These are phyloP conservation scores for Podaxis rugospora DNA, from an alignment of 768 basidiomycete species.

Conservation along the genomic window DNA sequence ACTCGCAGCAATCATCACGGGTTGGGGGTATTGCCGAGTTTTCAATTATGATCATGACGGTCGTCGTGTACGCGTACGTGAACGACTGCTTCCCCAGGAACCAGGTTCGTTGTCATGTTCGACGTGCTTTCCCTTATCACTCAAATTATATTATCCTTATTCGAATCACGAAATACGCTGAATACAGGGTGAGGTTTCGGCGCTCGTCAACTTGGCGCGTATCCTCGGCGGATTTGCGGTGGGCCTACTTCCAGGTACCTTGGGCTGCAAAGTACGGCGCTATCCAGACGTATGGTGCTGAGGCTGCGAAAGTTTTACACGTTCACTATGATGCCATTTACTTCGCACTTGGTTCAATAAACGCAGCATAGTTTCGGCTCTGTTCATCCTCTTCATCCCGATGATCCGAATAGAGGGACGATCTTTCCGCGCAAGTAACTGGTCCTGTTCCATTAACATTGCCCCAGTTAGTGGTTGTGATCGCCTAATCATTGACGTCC, in stretches of 20 bases:
- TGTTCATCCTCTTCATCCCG: constrained; percentile 49
- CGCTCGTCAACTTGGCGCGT: constrained; percentile 48
- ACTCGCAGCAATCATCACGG: constrained; percentile 47
- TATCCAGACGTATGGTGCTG: constrained; percentile 49
- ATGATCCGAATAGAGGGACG: constrained; percentile 32
- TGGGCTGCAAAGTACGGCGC: constrained; percentile 53
- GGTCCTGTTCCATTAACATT: too few relatives aligned
- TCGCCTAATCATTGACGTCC: neutral
- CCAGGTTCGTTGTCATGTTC: constrained; percentile 22
- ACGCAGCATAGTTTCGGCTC: constrained; percentile 38
- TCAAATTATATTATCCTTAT: neutral
- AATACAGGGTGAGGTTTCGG: constrained; percentile 48
- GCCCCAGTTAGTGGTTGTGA: too few relatives aligned
- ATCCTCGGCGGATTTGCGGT: constrained; percentile 52
- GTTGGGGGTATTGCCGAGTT: constrained; percentile 56
- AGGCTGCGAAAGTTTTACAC: constrained; percentile 41
- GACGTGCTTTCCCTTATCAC: too few relatives aligned
- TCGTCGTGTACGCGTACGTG: constrained; percentile 40
- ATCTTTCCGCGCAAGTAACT: neutral
- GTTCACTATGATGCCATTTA: neutral
- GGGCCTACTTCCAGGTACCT: constrained; percentile 54
- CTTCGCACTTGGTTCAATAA: neutral
- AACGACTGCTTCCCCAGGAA: constrained; percentile 21
- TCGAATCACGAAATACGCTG: neutral
- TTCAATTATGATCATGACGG: constrained; percentile 48